Base-by-base conservation (phyloP, 2,329 filamentous ascomycete genomes). In the Fusarium floridanum region DNA sequence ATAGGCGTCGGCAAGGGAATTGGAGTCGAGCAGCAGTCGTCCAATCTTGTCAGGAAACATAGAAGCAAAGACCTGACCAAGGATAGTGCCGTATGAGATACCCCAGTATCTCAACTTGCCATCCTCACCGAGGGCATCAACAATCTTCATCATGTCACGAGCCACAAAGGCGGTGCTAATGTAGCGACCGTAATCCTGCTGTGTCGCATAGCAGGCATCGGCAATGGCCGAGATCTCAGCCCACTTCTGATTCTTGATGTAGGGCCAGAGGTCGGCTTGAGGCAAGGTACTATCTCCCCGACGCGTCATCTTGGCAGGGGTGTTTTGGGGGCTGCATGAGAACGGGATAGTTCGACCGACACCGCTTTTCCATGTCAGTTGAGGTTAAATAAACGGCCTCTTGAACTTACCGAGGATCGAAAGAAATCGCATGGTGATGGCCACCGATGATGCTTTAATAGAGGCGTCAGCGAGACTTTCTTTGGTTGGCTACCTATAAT, bases 101-200 rank as follows among this genome's bases (percentile, higher is more conserved):
- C 83, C 83, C 80, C 79, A 84, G 65, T 80, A 85, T 36, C 80
- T 72, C 8, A 84, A 61, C 63, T 81, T 60, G 3, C 81, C 79
- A 61, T 83, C 83, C 50, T 82, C 80, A 4, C 72, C 80, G 2
- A 84, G 79, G 5, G 81, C 80, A 64, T 85, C 83, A 1, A 83
- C 83, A 17, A 86, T 81, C 27, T 75, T 65, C 68, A 85, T 81
- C 77, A 85, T 78, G 66, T 86, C 84, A 39, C 83, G 79, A 16
- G 82, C 84, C 1, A 80, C 80, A 60, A 82, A 83, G 4, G 81
- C 73, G 0, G 82, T 83, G 41, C 80, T 79, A 14, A 85, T 68
- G 7, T 80, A 71, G 3, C 77, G 77, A 1, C 78, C 82, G 3
- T 59, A 45, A 0, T 74, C 78, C 41, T 79, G 74, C n/a, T 79